These are phyloP conservation scores for Magnaporthales sp. DNA, from an alignment of 2,329 filamentous ascomycete genomes.

Conservation along the genomic window DNA sequence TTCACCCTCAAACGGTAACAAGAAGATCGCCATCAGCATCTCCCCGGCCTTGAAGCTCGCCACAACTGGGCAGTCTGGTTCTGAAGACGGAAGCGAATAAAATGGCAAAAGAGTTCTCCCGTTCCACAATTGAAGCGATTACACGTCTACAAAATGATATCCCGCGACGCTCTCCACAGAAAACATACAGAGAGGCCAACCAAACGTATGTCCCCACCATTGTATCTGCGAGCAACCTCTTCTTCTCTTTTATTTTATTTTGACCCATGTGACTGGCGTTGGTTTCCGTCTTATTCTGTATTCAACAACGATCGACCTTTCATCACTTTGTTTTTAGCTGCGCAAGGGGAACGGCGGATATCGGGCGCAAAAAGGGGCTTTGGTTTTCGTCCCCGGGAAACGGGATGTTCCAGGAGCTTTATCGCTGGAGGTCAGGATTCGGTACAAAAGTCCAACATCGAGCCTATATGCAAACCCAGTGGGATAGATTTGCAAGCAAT, in stretches of 20 bases:
- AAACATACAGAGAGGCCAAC: not conserved
- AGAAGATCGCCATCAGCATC: constrained; percentile 52
- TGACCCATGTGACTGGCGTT: not conserved
- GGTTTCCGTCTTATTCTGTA: not conserved
- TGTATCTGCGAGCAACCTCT: not conserved
- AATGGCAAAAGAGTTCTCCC: not conserved
- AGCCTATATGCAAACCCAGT: too few relatives aligned
- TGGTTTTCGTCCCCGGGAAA: not conserved
- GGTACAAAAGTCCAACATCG: too few relatives aligned
- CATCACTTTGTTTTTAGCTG: not conserved
- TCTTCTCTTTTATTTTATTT: not conserved
- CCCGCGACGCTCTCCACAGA: not conserved
- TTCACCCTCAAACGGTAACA: constrained; percentile 25
- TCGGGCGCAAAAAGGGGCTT: not conserved
- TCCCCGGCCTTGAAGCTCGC: constrained; percentile 33
- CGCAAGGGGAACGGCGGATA: not conserved
- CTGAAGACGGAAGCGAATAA: constrained; percentile 3
- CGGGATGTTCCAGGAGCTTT: not conserved
- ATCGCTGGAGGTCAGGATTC: not conserved
- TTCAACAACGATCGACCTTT: not conserved
- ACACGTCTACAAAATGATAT: not conserved
- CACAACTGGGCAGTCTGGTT: constrained; percentile 1
- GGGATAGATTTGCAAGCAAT: too few relatives aligned
- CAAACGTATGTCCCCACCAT: not conserved
- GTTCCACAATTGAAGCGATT: not conserved